Evolutionary conservation across 1,139 yeast species (phyloP), one percentile per base, ranked within the genome.

Genomic region (Maudiozyma humilis): DNA sequence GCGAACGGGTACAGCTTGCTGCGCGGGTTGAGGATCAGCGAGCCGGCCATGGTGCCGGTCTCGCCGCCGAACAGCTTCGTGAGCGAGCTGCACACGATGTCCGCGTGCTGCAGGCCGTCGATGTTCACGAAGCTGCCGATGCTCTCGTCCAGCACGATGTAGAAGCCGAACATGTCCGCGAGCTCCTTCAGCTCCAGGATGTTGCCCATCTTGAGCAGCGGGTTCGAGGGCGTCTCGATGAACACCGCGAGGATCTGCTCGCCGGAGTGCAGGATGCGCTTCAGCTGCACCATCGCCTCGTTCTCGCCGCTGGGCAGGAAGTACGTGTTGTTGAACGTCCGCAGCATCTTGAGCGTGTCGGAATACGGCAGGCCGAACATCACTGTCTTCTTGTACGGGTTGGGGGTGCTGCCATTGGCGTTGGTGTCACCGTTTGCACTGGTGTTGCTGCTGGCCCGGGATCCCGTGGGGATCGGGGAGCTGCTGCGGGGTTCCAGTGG

Each of bases 331-430:
- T 97, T 97, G 72, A 89, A 91, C 61, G 88, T 89, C 57, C 75
- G 73, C 55, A 91, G 71, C 48, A 91, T 82, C 55, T 86, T 87
- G 47, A 87, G 70, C 0, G 97, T 89, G 60, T 91, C 98, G 25
- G 86, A 93, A 62, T 89, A 91, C 4, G 97, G 96, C 64, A 89
- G 88, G 0, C 98, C 97, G 65, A 84, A 88, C 65, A 95, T 84
- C 1, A 88, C 94, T 0, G 94, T 79, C 62, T 86, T 85, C 52
- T 74, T 71, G 34, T 70, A 69, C 3, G 64, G 59, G 2, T 30
- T 41, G 4, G 49, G 44, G 2, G 55, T 45, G 14, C 50, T 42
- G 13, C 35, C 38, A 13, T 46, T 40, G 25, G 31, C 5, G 14
- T 20, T 23, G 10, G 29, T n/a, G 4, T 23, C 15, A 8, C 31